Evolutionary conservation across 2,329 filamentous ascomycete species (phyloP), one percentile per base, ranked within the genome.

Genomic region (Diaporthe velutina): DNA sequence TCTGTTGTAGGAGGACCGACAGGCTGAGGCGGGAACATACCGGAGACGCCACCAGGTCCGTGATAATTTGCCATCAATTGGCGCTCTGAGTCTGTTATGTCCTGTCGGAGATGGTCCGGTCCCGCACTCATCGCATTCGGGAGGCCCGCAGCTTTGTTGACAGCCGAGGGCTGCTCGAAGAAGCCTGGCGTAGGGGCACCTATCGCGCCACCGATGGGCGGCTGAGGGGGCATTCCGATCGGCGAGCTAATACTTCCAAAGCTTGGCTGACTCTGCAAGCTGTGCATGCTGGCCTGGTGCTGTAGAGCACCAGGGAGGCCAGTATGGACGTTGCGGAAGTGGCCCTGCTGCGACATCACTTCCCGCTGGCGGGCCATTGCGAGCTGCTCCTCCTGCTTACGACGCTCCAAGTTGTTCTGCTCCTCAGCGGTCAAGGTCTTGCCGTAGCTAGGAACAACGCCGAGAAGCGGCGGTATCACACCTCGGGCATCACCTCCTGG

Each of bases 351-450:
- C 77, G 95, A 94, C 73, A 98, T 90, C 78, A 95, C 95, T 82
- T 99, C 97, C 78, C 98, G 95, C 83, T 99, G 97, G 55, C 97
- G 93, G 60, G 97, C 97, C 91, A 98, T 97, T 48, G 98, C 88
- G 82, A 97, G 98, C 82, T 99, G 97, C 81, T 99, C 97, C 84
- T 99, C 97, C 83, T 99, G 97, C 86, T 99, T 99, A 70, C 97
- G 90, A 71, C 97, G 91, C 85, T 99, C 97, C 2, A 99, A 87
- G 52, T 98, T 98, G 84, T 99, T 99, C 82, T 99, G 97, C 83
- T 99, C 97, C 80, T 98, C 96, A 0, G 97, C 97, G 12, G 97
- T 99, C 78, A 99, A 87, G 0, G 97, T 99, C 10, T 97, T 95
- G 8, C 97, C 97, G 82, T 98, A 99, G 81, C 95, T 98, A 0